Base-by-base conservation (phyloP, 2,329 filamentous ascomycete genomes). In the Colletotrichum tropicale region DNA sequence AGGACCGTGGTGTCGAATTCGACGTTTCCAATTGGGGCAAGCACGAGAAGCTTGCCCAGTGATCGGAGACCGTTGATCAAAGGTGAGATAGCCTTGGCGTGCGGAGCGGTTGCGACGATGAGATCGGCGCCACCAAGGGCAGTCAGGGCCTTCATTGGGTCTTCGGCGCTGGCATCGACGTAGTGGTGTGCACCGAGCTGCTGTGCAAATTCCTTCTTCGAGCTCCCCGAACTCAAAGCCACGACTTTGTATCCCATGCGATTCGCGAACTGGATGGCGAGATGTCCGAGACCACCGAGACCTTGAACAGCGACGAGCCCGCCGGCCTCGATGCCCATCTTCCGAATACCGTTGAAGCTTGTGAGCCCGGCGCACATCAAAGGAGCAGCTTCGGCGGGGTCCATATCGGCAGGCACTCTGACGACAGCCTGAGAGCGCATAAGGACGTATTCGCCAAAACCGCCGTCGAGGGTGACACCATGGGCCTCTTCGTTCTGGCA, bases 231-330 rank as follows among this genome's bases (percentile, higher is more conserved):
- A 12, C 91, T 93, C 66, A 96, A 88, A 1, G 93, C 94, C 4
- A 91, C 91, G 5, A 94, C 91, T 73, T 91, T 89, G 84, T 93
- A 96, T 8, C 94, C 94, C 94, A 96, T 95, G 84, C 92, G 92
- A 66, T 87, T 87, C 4, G 94, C 94, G 81, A 93, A 96, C 82
- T 96, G 94, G 32, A 96, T 92, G 0, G 93, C 94, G 34, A 96
- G 83, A 83, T 96, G 94, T 3, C 94, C 94, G 0, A 96, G 88
- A 3, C 94, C 95, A 67, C 95, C 92, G 4, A 96, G 87, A 13
- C 94, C 95, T 76, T 96, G 92, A 26, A 92, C 81, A 24, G 90
- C 91, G 1, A 92, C 88, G 1, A 88, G 76, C 18, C 84, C 85
- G 12, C 90, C 90, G 70, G 89, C 87, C 79, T 88, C 85, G 60